A percentile compares a stretch with the other conserved stretches of the same genome.
Evolutionary conservation across 2,329 filamentous ascomycete genomes (phyloP).

Genomic region (Cyphellophora attinorum): DNA sequence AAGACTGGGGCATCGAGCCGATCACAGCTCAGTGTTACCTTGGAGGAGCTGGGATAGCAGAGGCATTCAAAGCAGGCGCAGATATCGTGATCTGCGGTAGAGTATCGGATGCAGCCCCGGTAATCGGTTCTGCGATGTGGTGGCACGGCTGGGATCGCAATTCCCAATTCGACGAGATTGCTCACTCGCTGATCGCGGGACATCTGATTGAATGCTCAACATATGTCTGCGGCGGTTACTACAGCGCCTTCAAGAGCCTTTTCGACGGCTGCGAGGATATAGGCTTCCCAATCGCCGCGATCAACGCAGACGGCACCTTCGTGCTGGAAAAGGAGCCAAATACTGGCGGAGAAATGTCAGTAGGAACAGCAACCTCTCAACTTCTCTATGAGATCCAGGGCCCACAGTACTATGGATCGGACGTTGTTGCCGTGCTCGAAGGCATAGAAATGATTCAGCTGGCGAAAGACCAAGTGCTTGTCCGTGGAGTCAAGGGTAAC

Average conservation of each 20-base stretch:
- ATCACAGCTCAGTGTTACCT: slow-evolving; percentile 20
- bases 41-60: slow-evolving; percentile 26
- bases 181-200: slow-evolving; percentile 39
- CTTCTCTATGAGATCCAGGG: no score
- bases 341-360: slow-evolving; percentile 15
- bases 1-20: slow-evolving; percentile 17
- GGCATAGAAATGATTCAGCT: slow-evolving; percentile 33
- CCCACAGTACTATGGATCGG: no score
- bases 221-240: slow-evolving; percentile 47
- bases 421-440: no score
- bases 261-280: slow-evolving; percentile 9
- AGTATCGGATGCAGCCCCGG: no score
- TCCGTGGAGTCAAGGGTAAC: slow-evolving; percentile 32
- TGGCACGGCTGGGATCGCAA: slow-evolving; percentile 42
- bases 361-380: slow-evolving; percentile 12
- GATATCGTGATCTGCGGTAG: no score
- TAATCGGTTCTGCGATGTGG: slow-evolving; percentile 46
- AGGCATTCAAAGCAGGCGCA: no score
- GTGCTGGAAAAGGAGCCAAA: slow-evolving; percentile 10
- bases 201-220: slow-evolving; percentile 44
- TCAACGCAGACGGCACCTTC: slow-evolving; percentile 12
- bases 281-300: slow-evolving; percentile 20
- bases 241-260: slow-evolving; percentile 33
- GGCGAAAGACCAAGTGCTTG: slow-evolving; percentile 28
- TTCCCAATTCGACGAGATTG: slow-evolving; percentile 41